A percentile compares a stretch with the other conserved stretches of the same genome.
Evolutionary conservation across 179 eudicot genomes (phyloP).

Genomic region (Spinacia oleracea): DNA sequence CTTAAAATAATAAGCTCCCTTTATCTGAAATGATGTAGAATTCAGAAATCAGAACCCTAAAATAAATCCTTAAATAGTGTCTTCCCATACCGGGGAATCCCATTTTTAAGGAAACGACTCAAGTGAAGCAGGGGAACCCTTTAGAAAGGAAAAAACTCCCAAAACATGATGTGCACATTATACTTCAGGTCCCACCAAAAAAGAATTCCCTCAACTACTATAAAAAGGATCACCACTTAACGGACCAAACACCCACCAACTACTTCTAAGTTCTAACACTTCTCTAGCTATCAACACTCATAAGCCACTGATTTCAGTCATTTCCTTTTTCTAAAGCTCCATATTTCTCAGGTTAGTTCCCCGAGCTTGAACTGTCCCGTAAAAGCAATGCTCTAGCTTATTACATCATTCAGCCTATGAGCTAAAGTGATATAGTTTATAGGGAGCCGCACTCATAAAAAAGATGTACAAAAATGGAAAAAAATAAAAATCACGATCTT

Average conservation of each 20-base stretch:
- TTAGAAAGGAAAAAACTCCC: background rate
- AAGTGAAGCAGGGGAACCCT: conserved; percentile 17
- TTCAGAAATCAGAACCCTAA: background rate
- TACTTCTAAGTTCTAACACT: conserved; percentile 14
- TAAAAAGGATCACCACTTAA: conserved; percentile 28
- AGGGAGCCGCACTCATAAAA: background rate
- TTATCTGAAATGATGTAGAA: background rate
- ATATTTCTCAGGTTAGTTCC: conserved; percentile 26
- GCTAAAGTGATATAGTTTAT: background rate
- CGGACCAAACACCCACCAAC: conserved; percentile 28
- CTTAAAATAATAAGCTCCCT: background rate
- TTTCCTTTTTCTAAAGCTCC: background rate
- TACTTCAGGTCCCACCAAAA: conserved; percentile 16
- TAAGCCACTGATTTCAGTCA: background rate
- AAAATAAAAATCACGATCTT: background rate
- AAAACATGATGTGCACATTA: conserved; percentile 19
- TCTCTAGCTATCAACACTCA: conserved; percentile 12
- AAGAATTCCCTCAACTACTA: conserved; percentile 21
- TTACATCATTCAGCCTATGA: background rate
- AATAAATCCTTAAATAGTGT: conserved; percentile 15
- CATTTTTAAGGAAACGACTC: conserved; percentile 22
- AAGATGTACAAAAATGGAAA: background rate
- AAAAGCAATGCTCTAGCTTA: background rate
- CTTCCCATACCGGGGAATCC: conserved; percentile 17
- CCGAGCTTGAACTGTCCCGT: background rate